Conservation (phyloP, 805 yeast genomes). For the Sugiyamaella qingdaonensis region DNA sequence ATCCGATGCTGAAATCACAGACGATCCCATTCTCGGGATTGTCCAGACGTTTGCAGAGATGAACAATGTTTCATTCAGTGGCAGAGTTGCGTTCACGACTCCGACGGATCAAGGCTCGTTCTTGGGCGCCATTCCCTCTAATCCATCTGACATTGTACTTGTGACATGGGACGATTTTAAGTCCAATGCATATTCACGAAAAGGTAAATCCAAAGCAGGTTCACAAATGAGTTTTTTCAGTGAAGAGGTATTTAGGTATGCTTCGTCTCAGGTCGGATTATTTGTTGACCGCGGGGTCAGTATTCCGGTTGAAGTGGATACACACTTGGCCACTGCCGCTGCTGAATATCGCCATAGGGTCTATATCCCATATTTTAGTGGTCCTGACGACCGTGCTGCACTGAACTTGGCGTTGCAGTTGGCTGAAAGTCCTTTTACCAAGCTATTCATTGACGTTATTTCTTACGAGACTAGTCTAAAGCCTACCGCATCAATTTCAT, state of each 20-base stretch:
- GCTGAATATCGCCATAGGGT: slow-evolving; percentile 7
- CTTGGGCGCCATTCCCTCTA: slow-evolving; percentile 1
- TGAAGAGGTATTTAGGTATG: slow-evolving; percentile 7
- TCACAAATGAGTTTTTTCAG: slow-evolving; percentile 1
- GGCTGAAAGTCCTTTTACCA: slow-evolving; percentile 14
- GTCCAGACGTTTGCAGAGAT: slow-evolving; percentile 18
- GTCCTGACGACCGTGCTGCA: slow-evolving; percentile 15
- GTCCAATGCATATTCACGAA: slow-evolving; percentile 5
- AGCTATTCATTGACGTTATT: slow-evolving; percentile 15
- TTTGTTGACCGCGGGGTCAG: slow-evolving; percentile 20
- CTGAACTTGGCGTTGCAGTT: slow-evolving; percentile 17
- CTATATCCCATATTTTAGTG: slow-evolving; percentile 18
- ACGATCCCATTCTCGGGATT: slow-evolving; percentile 17
- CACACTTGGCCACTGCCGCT: not conserved
- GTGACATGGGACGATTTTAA: slow-evolving; percentile 10
- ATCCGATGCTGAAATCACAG: slow-evolving; percentile 24
- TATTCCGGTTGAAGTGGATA: slow-evolving; percentile 6
- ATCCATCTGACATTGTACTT: slow-evolving; percentile 8
- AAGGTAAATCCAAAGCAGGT: not conserved
- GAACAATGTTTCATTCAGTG: slow-evolving; percentile 15
- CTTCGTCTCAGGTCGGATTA: slow-evolving; percentile 14
- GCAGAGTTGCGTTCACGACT: slow-evolving; percentile 14
- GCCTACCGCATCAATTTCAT: not conserved
- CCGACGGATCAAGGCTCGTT: slow-evolving; percentile 13
- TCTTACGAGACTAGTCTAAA: not conserved